Conservation (phyloP, 345 rosid species). For the Eutrema japonicum region DNA sequence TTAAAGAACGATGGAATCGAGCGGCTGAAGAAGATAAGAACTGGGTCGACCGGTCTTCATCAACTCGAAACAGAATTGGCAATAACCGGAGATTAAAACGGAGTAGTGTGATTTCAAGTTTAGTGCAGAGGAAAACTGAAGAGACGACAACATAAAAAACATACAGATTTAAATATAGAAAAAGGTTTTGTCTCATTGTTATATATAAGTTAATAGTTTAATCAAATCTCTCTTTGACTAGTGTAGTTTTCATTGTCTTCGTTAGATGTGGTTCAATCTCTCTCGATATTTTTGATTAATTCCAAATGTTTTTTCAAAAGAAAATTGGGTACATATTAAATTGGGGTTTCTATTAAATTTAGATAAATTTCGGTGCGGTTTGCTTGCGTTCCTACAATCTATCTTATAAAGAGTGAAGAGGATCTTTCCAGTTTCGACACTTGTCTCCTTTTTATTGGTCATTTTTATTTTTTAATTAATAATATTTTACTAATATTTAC, state of each 20-base stretch:
- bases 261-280: neutral
- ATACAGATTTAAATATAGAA: slow-evolving; percentile 34
- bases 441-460: too few relatives aligned
- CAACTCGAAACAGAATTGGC: slow-evolving; percentile 15
- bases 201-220: slow-evolving; percentile 36
- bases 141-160: slow-evolving; percentile 32
- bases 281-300: too few relatives aligned
- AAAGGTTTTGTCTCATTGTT: slow-evolving; percentile 15
- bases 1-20: slow-evolving; percentile 76
- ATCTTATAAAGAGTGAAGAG: too few relatives aligned
- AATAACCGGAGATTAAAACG: slow-evolving; percentile 39
- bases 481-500: too few relatives aligned
- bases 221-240: slow-evolving; percentile 28
- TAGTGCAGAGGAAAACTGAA: slow-evolving; percentile 27
- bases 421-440: too few relatives aligned
- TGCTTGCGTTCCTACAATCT: too few relatives aligned
- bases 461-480: too few relatives aligned
- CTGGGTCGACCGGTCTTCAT: slow-evolving; percentile 68
- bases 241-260: slow-evolving; percentile 18
- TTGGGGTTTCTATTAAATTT: too few relatives aligned
- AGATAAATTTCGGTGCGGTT: too few relatives aligned
- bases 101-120: slow-evolving; percentile 30
- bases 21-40: slow-evolving; percentile 66
- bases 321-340: too few relatives aligned
- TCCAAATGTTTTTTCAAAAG: too few relatives aligned